Evolutionary conservation across 1,139 yeast species (phyloP).

Genomic region (Sugiyamaella japonica): DNA sequence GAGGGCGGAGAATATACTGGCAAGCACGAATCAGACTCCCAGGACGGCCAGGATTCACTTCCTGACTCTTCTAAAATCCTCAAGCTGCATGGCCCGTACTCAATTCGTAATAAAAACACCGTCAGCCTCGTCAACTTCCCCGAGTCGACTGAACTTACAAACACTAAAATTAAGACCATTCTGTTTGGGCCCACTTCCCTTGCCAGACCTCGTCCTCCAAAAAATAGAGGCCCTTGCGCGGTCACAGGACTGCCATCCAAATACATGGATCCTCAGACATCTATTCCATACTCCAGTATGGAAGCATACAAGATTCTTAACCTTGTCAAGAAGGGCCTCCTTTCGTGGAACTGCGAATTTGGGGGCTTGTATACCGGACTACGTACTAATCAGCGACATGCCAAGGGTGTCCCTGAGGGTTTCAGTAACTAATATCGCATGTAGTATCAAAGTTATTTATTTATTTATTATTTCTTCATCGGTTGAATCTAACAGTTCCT

Average conservation of each 20-base stretch:
- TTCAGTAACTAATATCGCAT: slow-evolving; percentile 41
- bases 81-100: slow-evolving; percentile 31
- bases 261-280: slow-evolving; percentile 84
- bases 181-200: slow-evolving; percentile 62
- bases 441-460: slow-evolving; percentile 12
- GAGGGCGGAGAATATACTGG: slow-evolving; percentile 5
- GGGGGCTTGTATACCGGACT: slow-evolving; percentile 70
- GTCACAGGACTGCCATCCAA: slow-evolving; percentile 77
- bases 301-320: slow-evolving; percentile 74
- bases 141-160: slow-evolving; percentile 31
- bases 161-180: slow-evolving; percentile 45
- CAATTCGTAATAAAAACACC: slow-evolving; percentile 28
- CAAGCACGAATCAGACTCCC: slow-evolving; percentile 9
- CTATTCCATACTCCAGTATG: slow-evolving; percentile 76
- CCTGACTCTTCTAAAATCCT: slow-evolving; percentile 10
- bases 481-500: background rate
- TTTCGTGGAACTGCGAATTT: slow-evolving; percentile 69
- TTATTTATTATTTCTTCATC: slow-evolving; percentile 2
- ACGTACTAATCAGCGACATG: slow-evolving; percentile 59
- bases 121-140: slow-evolving; percentile 38
- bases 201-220: slow-evolving; percentile 20
- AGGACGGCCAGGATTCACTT: background rate
- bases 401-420: slow-evolving; percentile 88
- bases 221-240: slow-evolving; percentile 50
- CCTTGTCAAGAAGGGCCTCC: slow-evolving; percentile 61